Percentiles rank a stretch among this genome's conserved stretches.
Conservation (phyloP, 2,329 filamentous ascomycete species). For the Xylaria digitata region DNA sequence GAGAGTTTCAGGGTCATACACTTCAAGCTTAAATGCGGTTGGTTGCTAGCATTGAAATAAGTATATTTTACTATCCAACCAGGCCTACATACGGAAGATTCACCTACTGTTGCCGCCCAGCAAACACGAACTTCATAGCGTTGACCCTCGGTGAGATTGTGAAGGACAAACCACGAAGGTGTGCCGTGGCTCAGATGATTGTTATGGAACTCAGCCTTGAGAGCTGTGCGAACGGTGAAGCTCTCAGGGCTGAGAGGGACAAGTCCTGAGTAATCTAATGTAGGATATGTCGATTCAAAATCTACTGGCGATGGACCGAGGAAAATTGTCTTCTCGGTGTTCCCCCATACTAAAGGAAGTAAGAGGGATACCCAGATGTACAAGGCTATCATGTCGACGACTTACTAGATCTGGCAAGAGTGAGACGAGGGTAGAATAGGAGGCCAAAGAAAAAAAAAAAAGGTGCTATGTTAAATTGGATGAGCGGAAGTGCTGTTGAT, state of each 20-base stretch:
- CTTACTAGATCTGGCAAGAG: constrained; percentile 18
- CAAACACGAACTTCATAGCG: constrained; percentile 93
- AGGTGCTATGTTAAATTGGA: constrained; percentile 15
- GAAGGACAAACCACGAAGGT: constrained; percentile 83
- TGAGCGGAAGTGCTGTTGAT: constrained; percentile 18
- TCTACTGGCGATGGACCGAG: constrained; percentile 71
- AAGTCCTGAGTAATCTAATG: constrained; percentile 71
- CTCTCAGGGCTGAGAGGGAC: constrained; percentile 70
- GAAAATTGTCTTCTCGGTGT: constrained; percentile 94
- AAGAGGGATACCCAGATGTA: constrained; percentile 34
- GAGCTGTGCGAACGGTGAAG: constrained; percentile 68
- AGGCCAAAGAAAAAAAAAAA: constrained; percentile 14
- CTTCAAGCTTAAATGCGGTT: constrained; percentile 78
- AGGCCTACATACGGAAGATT: constrained; percentile 33
- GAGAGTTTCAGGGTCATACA: constrained; percentile 70
- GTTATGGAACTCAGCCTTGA: constrained; percentile 76
- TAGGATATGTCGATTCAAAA: constrained; percentile 66
- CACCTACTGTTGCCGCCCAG: constrained; percentile 89
- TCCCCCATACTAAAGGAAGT: constrained; percentile 63
- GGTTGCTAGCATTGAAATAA: constrained; percentile 73
- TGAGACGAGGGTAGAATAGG: constrained; percentile 16
- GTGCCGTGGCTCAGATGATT: constrained; percentile 63
- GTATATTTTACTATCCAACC: constrained; percentile 28
- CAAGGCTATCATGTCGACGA: constrained; percentile 39
- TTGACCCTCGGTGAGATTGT: constrained; percentile 73